These are phyloP conservation scores for Lachnellula occidentalis DNA, from an alignment of 2,329 filamentous ascomycete genomes.

Conservation along the genomic window DNA sequence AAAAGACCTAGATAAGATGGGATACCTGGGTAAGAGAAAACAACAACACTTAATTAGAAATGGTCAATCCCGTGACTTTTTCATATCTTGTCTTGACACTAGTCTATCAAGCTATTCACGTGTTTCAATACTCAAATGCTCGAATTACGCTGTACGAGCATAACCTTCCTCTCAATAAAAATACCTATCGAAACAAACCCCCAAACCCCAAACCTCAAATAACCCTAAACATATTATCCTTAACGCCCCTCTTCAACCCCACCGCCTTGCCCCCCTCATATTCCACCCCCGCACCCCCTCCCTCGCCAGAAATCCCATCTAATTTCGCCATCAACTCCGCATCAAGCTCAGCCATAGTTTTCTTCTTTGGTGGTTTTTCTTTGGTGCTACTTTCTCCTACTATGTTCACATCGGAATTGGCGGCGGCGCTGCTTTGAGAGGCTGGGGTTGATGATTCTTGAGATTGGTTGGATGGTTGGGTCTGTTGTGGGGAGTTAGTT, in stretches of 20 bases:
- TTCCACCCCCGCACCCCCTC: constrained; percentile 66
- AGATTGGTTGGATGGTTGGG: no score
- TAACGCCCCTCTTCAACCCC: constrained; percentile 68
- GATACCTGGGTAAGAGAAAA: background rate
- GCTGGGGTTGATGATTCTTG: no score
- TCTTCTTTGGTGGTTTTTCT: constrained; percentile 28
- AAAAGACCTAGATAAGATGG: background rate
- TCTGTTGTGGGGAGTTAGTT: no score
- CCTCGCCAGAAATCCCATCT: constrained; percentile 62
- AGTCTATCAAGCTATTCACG: no score
- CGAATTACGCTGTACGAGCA: no score
- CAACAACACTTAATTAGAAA: background rate
- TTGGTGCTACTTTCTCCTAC: background rate
- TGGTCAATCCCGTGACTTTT: background rate
- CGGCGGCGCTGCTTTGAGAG: no score
- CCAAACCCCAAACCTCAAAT: constrained; percentile 42
- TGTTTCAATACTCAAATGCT: no score
- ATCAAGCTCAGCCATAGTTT: constrained; percentile 59
- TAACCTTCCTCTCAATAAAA: no score
- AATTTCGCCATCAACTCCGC: constrained; percentile 61
- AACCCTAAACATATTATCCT: constrained; percentile 71
- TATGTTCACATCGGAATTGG: no score
- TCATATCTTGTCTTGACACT: background rate
- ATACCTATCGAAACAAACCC: no score
- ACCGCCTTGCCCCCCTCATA: constrained; percentile 69